Evolutionary conservation across 495 filamentous ascomycete genomes (phyloP).

Genomic region (Penicillium bovifimosum): DNA sequence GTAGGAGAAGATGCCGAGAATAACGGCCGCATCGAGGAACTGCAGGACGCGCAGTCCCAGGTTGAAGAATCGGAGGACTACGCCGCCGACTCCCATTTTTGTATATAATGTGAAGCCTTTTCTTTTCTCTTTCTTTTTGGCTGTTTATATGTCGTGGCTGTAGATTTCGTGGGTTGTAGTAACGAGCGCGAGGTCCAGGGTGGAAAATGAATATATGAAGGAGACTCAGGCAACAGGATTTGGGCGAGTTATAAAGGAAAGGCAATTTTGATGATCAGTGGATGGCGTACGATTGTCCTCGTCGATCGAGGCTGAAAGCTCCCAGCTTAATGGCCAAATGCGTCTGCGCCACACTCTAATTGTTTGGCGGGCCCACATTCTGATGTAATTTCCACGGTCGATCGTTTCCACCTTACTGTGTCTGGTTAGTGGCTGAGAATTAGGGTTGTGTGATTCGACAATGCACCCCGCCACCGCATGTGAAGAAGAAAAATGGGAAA

Average conservation of each 20-base stretch:
- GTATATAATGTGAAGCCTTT: neutral
- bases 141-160: too few relatives aligned
- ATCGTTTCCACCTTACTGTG: neutral
- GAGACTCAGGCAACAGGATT: constrained; percentile 25
- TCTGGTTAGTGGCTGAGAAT: neutral
- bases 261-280: constrained; percentile 26
- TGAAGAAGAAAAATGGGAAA: neutral
- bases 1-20: constrained; percentile 76
- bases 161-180: neutral
- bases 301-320: constrained; percentile 8
- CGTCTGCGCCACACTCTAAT: constrained; percentile 15
- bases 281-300: constrained; percentile 3
- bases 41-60: constrained; percentile 63
- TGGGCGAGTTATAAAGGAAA: constrained; percentile 14
- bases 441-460: neutral
- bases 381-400: constrained; percentile 1
- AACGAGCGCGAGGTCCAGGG: neutral
- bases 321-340: constrained; percentile 4
- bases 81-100: constrained; percentile 45
- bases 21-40: constrained; percentile 63
- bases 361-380: neutral
- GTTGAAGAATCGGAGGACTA: constrained; percentile 57
- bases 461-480: constrained; percentile 7
- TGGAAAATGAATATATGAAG: constrained; percentile 9
- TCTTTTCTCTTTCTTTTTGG: too few relatives aligned